These are phyloP conservation scores for Tilletia setariae DNA, from an alignment of 1,284 basidiomycete species.

Conservation along the genomic window DNA sequence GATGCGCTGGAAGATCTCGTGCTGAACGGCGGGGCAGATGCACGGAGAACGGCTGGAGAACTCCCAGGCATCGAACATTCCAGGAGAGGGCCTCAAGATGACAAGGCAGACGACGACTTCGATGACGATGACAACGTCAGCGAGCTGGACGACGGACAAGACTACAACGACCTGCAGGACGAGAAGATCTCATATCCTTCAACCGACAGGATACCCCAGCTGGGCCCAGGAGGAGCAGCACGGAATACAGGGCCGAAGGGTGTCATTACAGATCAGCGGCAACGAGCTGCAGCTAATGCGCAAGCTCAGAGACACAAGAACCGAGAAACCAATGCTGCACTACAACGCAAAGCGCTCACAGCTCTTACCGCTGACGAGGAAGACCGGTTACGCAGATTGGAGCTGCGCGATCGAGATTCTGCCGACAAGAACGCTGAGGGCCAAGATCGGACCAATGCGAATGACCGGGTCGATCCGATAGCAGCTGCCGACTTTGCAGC, in stretches of 20 bases:
- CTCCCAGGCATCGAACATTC: slow-evolving; percentile 3
- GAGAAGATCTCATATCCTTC: no score
- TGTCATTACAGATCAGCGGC: slow-evolving; percentile 33
- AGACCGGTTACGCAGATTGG: slow-evolving; percentile 24
- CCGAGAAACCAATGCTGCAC: slow-evolving; percentile 26
- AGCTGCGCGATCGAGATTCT: slow-evolving; percentile 12
- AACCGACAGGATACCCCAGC: no score
- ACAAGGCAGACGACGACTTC: slow-evolving; percentile 39
- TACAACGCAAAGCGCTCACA: slow-evolving; percentile 28
- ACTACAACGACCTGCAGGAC: background rate
- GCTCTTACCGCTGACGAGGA: slow-evolving; percentile 36
- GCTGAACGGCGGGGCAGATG: slow-evolving; percentile 23
- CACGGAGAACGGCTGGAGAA: background rate
- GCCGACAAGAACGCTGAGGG: slow-evolving; percentile 16
- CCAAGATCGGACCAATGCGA: slow-evolving; percentile 12
- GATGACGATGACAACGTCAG: slow-evolving; percentile 32
- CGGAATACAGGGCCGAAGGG: slow-evolving; percentile 42
- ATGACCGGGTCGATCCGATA: slow-evolving; percentile 19
- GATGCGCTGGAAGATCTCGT: slow-evolving; percentile 34
- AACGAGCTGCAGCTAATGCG: slow-evolving; percentile 23
- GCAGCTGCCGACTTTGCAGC: slow-evolving; percentile 34
- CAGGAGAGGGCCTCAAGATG: background rate
- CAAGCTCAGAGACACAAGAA: slow-evolving; percentile 20
- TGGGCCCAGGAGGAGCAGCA: background rate
- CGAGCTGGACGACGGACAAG: slow-evolving; percentile 17